Conservation (phyloP, 2,329 filamentous ascomycete genomes). For the Tolypocladium endophyticum region DNA sequence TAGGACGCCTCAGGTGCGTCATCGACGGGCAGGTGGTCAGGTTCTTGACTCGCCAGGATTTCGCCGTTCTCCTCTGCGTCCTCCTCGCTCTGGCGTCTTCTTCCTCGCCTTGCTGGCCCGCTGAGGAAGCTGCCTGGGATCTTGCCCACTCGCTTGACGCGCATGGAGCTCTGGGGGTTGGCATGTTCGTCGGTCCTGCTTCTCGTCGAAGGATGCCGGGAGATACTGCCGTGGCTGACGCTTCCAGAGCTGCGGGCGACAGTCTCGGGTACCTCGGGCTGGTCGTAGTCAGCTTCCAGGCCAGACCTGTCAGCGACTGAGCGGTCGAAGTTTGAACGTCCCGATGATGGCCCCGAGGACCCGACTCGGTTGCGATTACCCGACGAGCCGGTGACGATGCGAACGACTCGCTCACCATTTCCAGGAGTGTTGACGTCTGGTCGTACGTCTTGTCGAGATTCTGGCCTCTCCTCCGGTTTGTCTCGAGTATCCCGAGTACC, state of each 20-base stretch:
- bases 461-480: conserved; percentile 28
- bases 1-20: conserved; percentile 31
- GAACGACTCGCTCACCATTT: conserved; percentile 40
- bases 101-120: conserved; percentile 66
- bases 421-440: conserved; percentile 43
- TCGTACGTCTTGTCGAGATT: conserved; percentile 22
- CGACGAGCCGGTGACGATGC: conserved; percentile 42
- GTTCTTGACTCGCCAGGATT: conserved; percentile 28
- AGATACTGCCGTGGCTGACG: conserved; percentile 39
- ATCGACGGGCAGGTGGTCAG: conserved; percentile 27
- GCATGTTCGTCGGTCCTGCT: conserved; percentile 50
- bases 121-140: conserved; percentile 68
- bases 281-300: conserved; percentile 34
- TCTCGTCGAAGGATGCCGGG: conserved; percentile 39
- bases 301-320: conserved; percentile 21
- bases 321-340: conserved; percentile 22
- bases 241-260: conserved; percentile 35
- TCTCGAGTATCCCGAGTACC: conserved; percentile 32
- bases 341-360: conserved; percentile 25
- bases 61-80: conserved; percentile 39
- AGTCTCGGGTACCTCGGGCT: conserved; percentile 38
- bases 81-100: conserved; percentile 58
- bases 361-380: conserved; percentile 27
- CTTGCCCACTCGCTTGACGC: conserved; percentile 67
- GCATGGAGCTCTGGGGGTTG: conserved; percentile 61